phyloP scores from a whole-genome alignment of 495 filamentous ascomycete species.

The Penicillium alfredii region DNA sequence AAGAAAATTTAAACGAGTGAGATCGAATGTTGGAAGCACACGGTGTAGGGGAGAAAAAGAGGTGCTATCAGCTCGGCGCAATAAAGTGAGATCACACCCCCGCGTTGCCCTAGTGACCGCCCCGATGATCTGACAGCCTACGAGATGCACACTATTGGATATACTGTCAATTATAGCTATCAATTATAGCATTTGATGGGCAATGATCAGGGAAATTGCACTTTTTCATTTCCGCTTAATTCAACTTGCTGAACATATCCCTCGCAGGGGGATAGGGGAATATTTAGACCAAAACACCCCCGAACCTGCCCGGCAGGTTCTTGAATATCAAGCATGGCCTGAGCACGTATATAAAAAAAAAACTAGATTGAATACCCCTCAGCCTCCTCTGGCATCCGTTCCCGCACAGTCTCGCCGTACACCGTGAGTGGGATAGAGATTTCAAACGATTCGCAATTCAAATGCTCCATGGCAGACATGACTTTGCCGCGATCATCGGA shows the following conservation, averaged over 20 bases:
- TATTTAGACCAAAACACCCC: constrained; percentile 17
- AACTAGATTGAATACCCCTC: constrained; percentile 41
- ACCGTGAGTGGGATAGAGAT: constrained; percentile 76
- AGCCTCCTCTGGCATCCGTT: constrained; percentile 40
- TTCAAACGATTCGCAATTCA: constrained; percentile 85
- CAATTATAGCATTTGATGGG: too few relatives aligned
- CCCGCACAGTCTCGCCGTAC: constrained; percentile 62
- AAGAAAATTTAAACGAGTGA: constrained; percentile 3
- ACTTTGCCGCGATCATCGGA: constrained; percentile 72
- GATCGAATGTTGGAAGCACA: constrained; percentile 9
- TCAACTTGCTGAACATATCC: constrained; percentile 4
- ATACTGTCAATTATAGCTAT: too few relatives aligned
- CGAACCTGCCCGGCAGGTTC: constrained; percentile 4
- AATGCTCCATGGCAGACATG: constrained; percentile 63
- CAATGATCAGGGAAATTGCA: too few relatives aligned
- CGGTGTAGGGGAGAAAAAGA: constrained; percentile 9
- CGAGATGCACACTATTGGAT: too few relatives aligned
- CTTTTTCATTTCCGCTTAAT: too few relatives aligned
- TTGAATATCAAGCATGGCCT: too few relatives aligned
- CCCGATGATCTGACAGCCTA: too few relatives aligned
- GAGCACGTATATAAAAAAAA: too few relatives aligned
- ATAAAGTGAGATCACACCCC: constrained; percentile 6
- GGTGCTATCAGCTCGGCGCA: constrained; percentile 17
- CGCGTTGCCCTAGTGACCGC: constrained; percentile 22
- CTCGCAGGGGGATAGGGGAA: constrained; percentile 6